Evolutionary conservation across 2,329 filamentous ascomycete genomes (phyloP).

Genomic region (Fusarium bactridioides): DNA sequence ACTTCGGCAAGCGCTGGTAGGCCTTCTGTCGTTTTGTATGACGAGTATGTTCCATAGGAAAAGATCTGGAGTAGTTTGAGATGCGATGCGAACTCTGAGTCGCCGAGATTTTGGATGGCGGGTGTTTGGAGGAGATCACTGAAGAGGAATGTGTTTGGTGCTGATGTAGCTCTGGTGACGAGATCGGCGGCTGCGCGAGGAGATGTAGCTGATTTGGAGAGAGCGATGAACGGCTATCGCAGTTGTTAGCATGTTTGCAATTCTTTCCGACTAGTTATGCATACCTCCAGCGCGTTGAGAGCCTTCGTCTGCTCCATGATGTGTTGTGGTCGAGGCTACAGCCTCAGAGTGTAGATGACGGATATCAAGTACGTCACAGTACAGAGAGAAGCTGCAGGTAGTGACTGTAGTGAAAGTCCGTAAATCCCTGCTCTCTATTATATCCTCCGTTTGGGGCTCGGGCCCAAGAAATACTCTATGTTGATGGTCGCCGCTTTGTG

Average conservation of each 20-base stretch:
- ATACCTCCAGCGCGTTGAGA: slow-evolving; percentile 69
- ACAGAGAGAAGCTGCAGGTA: not conserved
- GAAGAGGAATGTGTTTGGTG: slow-evolving; percentile 90
- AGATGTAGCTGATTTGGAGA: slow-evolving; percentile 85
- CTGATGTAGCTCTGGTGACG: slow-evolving; percentile 87
- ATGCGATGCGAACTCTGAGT: slow-evolving; percentile 68
- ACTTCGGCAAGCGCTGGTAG: slow-evolving; percentile 76
- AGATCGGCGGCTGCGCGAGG: slow-evolving; percentile 87
- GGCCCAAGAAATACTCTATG: not conserved
- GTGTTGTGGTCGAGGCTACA: slow-evolving; percentile 34
- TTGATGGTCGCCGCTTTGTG: not conserved
- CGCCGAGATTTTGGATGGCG: slow-evolving; percentile 76
- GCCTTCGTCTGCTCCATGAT: slow-evolving; percentile 78
- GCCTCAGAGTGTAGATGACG: slow-evolving; percentile 27
- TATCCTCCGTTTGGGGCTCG: not conserved
- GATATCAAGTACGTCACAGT: slow-evolving; percentile 6
- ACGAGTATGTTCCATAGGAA: slow-evolving; percentile 86
- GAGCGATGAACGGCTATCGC: slow-evolving; percentile 84
- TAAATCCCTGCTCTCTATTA: not conserved
- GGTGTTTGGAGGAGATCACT: slow-evolving; percentile 86
- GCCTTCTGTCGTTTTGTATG: slow-evolving; percentile 63
- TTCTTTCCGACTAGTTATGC: not conserved
- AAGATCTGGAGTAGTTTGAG: slow-evolving; percentile 85
- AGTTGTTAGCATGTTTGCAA: not conserved
- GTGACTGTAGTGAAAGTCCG: not conserved